These are phyloP conservation scores for Gastrolobium villosum DNA, from an alignment of 306 rosid genomes.

Conservation along the genomic window DNA sequence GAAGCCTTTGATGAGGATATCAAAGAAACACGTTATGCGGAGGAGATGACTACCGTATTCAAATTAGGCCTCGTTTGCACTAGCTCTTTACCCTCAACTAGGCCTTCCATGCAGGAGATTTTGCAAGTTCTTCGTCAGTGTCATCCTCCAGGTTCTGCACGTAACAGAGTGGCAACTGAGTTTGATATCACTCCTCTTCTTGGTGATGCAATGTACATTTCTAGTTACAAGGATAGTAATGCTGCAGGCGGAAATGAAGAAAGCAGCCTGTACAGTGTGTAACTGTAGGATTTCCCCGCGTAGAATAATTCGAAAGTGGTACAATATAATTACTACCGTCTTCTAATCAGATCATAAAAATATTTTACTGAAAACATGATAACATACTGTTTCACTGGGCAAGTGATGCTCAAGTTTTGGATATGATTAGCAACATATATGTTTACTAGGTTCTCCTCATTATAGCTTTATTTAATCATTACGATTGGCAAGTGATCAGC, in stretches of 20 bases:
- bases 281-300: not conserved
- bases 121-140: constrained; percentile 68
- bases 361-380: not conserved
- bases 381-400: not conserved
- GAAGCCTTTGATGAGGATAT: constrained; percentile 71
- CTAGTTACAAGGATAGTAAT: constrained; percentile 66
- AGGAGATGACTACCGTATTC: constrained; percentile 69
- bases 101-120: constrained; percentile 80
- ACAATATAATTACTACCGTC: not conserved
- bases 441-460: not conserved
- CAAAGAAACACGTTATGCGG: constrained; percentile 57
- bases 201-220: constrained; percentile 56
- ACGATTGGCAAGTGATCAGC: not conserved
- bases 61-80: constrained; percentile 89
- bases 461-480: not conserved
- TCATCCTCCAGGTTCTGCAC: constrained; percentile 48
- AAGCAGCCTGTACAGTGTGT: constrained; percentile 45
- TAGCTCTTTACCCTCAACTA: constrained; percentile 61
- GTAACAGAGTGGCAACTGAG: constrained; percentile 53
- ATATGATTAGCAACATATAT: not conserved
- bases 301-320: not conserved
- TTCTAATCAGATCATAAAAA: not conserved
- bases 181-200: constrained; percentile 73
- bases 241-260: constrained; percentile 44
- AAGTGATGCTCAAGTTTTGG: not conserved